phyloP scores from a whole-genome alignment of 179 eudicot genomes.

The Nepenthes alata region DNA sequence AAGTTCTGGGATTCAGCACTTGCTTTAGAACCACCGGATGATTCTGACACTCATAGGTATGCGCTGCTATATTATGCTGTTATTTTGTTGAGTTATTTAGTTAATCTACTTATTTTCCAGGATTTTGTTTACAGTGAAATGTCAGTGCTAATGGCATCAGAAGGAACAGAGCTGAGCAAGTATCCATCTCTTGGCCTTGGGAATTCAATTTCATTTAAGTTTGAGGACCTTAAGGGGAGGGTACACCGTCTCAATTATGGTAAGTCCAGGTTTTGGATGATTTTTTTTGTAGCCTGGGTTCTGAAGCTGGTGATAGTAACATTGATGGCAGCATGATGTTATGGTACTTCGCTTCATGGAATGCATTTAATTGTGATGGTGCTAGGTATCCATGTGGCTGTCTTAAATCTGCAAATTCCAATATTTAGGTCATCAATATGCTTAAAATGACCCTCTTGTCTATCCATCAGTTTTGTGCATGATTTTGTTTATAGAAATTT shows the following conservation, averaged over 20 bases:
- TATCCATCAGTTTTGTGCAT: no score
- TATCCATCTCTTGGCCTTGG: constrained; percentile 89
- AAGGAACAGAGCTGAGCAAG: constrained; percentile 49
- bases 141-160: constrained; percentile 50
- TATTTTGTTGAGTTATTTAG: constrained; percentile 4
- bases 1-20: constrained; percentile 99
- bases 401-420: background rate
- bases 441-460: no score
- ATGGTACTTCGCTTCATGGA: background rate
- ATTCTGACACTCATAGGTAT: constrained; percentile 81
- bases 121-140: constrained; percentile 49
- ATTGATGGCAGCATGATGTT: background rate
- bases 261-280: constrained; percentile 16
- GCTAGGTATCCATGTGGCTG: background rate
- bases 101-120: constrained; percentile 1
- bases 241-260: constrained; percentile 82
- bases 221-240: constrained; percentile 65
- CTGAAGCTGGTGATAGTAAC: no score
- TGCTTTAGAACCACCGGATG: constrained; percentile 69
- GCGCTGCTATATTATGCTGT: constrained; percentile 9
- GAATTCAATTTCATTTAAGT: constrained; percentile 66
- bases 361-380: no score
- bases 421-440: no score
- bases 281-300: background rate
- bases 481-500: no score